Base-by-base conservation (phyloP, 768 basidiomycete genomes). In the Russula compacta region DNA sequence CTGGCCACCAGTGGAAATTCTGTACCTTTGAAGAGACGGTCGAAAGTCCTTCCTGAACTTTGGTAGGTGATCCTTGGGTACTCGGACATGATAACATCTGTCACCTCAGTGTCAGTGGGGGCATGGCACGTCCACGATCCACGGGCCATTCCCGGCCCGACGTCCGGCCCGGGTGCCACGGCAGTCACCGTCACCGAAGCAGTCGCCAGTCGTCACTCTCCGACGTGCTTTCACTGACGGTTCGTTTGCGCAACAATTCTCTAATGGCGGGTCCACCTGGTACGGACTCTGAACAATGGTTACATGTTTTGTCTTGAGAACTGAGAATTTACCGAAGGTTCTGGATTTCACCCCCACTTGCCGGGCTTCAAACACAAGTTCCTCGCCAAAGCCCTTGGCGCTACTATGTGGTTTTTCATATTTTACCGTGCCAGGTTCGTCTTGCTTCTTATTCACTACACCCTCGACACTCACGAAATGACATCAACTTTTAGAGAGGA, bases 361-460 rank as follows among this genome's bases (percentile, higher is more conserved):
- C 90, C 92, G 9, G 83, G 87, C 12, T 78, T 83, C 68, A 82
- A 78, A 69, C 84, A 93, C 73, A 82, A 81, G 61, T 83, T 92
- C 72, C 79, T 95, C 35, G 82, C 88, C 32, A 94, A 93, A 74
- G 84, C 83, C 62, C 77, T 97, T 48, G 94, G 94, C 52, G 94
- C 93, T 38, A 82, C 85, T 29, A 95, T 97, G 94, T 97, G 94
- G 94, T 95, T 95, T 83, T 97, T 94, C 79, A 93, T 97, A 71
- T 95, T 97, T 79, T 97, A 95, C 75, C 85, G 94, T 59, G 87
- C 89, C 65, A 80, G 92, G 94, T 95, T 69, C 70, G 87, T 79
- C 50, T 29, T 17, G 1, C 9, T 49, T 63, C 12, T 40, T 64
- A 32, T 55, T 44, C n/a, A n/a, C 9, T 17, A 6, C 48, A 24